phyloP scores from a whole-genome alignment of 768 basidiomycete genomes.

The Pilatotrama ljubarskyi region DNA sequence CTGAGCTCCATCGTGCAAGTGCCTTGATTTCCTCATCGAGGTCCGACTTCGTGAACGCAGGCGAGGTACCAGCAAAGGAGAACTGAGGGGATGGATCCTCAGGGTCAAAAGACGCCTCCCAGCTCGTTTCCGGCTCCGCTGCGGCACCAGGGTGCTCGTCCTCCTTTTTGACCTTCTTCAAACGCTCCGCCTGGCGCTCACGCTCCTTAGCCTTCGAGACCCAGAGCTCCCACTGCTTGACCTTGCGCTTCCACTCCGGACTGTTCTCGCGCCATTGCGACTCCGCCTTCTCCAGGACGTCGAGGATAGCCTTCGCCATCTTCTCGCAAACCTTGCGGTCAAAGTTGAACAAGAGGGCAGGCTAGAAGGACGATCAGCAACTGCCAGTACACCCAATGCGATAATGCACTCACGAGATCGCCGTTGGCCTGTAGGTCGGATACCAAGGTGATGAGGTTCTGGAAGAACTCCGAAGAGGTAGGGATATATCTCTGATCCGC shows the following conservation, averaged over 20 bases:
- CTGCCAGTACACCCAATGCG: background rate
- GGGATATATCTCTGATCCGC: constrained; percentile 37
- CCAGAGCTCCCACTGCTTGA: constrained; percentile 55
- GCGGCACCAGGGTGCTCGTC: constrained; percentile 30
- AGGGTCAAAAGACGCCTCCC: constrained; percentile 61
- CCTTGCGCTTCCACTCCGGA: constrained; percentile 50
- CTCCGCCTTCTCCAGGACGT: constrained; percentile 45
- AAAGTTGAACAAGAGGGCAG: constrained; percentile 69
- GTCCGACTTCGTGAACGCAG: constrained; percentile 46
- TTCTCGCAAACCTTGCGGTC: constrained; percentile 59
- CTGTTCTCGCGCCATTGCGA: constrained; percentile 46
- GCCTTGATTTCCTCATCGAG: constrained; percentile 48
- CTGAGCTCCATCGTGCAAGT: constrained; percentile 36
- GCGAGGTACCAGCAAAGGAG: constrained; percentile 51
- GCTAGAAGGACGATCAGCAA: constrained; percentile 36
- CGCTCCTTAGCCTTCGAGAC: constrained; percentile 46
- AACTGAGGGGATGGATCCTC: constrained; percentile 58
- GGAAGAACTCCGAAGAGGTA: constrained; percentile 31
- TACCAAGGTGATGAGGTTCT: constrained; percentile 52
- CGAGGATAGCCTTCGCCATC: constrained; percentile 44
- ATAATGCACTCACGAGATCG: constrained; percentile 48
- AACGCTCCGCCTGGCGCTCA: constrained; percentile 43
- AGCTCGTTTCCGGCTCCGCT: constrained; percentile 31
- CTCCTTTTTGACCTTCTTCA: constrained; percentile 41
- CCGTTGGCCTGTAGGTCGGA: constrained; percentile 56